Evolutionary conservation across 176 grass and related monocot species (phyloP).

Genomic region (Panicum miliaceum): DNA sequence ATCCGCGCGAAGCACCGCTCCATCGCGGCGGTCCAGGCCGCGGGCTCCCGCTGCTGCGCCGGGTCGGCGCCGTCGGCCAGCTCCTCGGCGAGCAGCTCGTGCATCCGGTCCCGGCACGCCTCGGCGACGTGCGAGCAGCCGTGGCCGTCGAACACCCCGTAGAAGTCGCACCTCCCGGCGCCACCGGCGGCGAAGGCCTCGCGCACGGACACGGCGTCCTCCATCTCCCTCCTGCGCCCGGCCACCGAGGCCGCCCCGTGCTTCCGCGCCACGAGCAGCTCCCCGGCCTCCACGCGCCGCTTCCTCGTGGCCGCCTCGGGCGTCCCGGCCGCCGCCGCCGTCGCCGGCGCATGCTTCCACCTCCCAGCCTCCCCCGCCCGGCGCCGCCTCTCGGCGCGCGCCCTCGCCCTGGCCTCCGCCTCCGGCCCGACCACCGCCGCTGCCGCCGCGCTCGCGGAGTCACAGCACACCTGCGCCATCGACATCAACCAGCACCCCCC

Average conservation of each 20-base stretch:
- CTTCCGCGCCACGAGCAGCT: slow-evolving; percentile 12
- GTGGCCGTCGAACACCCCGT: slow-evolving; percentile 55
- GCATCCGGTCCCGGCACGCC: slow-evolving; percentile 77
- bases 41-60: not conserved
- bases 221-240: slow-evolving; percentile 60
- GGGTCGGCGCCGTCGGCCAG: not conserved
- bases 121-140: slow-evolving; percentile 71
- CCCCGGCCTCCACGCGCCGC: slow-evolving; percentile 5
- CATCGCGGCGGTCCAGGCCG: slow-evolving; percentile 51
- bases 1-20: slow-evolving; percentile 72
- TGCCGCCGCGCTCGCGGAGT: slow-evolving; percentile 16
- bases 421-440: slow-evolving; percentile 12
- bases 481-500: slow-evolving; percentile 30
- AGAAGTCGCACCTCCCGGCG: slow-evolving; percentile 38
- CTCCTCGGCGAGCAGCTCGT: slow-evolving; percentile 71
- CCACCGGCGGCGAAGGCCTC: slow-evolving; percentile 16
- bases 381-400: slow-evolving; percentile 39
- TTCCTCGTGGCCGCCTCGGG: slow-evolving; percentile 31
- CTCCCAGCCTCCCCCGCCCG: not conserved
- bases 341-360: slow-evolving; percentile 6
- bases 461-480: slow-evolving; percentile 61
- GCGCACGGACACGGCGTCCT: slow-evolving; percentile 61
- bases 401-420: slow-evolving; percentile 47
- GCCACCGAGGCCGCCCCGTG: slow-evolving; percentile 39
- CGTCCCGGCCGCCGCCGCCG: not conserved